Base-by-base conservation (phyloP, 257 asterid species). In the Petrea volubilis region DNA sequence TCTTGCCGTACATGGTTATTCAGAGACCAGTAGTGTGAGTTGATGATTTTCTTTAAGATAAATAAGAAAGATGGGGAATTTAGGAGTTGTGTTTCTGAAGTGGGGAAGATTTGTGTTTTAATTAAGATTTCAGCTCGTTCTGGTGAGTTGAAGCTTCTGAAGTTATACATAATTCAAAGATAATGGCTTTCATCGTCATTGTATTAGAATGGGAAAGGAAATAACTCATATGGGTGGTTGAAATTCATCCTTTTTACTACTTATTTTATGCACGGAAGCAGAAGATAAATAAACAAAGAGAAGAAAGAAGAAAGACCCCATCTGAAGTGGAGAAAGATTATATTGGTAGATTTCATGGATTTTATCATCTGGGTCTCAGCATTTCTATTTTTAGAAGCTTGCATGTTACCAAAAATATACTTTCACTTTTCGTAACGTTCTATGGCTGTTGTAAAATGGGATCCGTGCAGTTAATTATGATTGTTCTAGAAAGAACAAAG, bases 91-190 rank as follows among this genome's bases (percentile, higher is more conserved):
- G 40, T 67, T 72, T 70, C 41, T 62, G 3, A 55, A 7, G 57
- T 23, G 70, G 78, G 65, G 31, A 73, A 56, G 74, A 71, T 72
- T 72, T 55, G 62, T 68, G 38, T 58, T 59, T 44, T 9, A 51
- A 14, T 53, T 70, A 25, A 57, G 25, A 20, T 11, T 57, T 67
- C 65, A 70, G 77, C 72, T 62, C 7, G 60, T 72, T 77, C 11
- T 60, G 43, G 36, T 13, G 65, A 62, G 68, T 71, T 84, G 47
- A 34, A 74, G 71, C 43, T 68, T 67, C 53, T 78, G 78, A 52
- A 51, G 64, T 66, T 63, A 53, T 51, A 51, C 33, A 36, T 41
- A 70, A 31, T 59, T 67, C 59, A 13, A 18, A 46, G 23, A 60
- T 67, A 24, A 3, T 12, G 51, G 73, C 43, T 65, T 72, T 65